phyloP scores from a whole-genome alignment of 2,329 filamentous ascomycete species.

The Neopestalotiopsis sp. region DNA sequence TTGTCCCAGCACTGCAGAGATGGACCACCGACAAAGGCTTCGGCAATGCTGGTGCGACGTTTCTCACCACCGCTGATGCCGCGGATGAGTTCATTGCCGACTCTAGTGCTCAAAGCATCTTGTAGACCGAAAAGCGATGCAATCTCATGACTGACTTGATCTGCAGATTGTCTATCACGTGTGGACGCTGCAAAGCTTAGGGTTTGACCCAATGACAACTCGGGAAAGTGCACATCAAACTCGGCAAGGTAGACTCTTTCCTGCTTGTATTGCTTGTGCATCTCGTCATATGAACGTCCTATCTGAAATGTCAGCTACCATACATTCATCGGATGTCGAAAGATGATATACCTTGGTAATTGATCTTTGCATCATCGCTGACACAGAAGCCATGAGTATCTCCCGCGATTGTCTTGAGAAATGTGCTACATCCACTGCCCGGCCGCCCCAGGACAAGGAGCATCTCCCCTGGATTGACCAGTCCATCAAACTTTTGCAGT shows the following conservation, averaged over 20 bases:
- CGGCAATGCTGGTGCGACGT: slow-evolving; percentile 72
- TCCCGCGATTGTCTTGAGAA: slow-evolving; percentile 28
- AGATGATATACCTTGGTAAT: too few species aligned
- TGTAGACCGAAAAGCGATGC: too few species aligned
- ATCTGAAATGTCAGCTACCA: background rate
- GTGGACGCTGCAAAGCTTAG: slow-evolving; percentile 65
- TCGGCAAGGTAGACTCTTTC: slow-evolving; percentile 40
- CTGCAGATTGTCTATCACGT: slow-evolving; percentile 12
- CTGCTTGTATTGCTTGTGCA: background rate
- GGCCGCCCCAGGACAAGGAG: slow-evolving; percentile 30
- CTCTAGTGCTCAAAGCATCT: slow-evolving; percentile 25
- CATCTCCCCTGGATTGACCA: slow-evolving; percentile 25
- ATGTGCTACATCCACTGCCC: slow-evolving; percentile 31
- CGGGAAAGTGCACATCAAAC: slow-evolving; percentile 53
- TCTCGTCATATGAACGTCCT: slow-evolving; percentile 24
- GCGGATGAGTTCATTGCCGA: slow-evolving; percentile 66
- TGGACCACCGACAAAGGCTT: slow-evolving; percentile 61
- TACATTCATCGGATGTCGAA: too few species aligned
- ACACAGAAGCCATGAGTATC: slow-evolving; percentile 18
- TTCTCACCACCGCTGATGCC: slow-evolving; percentile 64
- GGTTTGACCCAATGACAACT: slow-evolving; percentile 65
- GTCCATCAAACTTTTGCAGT: background rate
- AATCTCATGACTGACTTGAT: too few species aligned
- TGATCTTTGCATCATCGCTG: too few species aligned
- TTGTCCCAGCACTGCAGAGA: slow-evolving; percentile 56